These are phyloP conservation scores for Ilyonectria mors-panacis DNA, from an alignment of 2,329 filamentous ascomycete genomes.

Conservation along the genomic window DNA sequence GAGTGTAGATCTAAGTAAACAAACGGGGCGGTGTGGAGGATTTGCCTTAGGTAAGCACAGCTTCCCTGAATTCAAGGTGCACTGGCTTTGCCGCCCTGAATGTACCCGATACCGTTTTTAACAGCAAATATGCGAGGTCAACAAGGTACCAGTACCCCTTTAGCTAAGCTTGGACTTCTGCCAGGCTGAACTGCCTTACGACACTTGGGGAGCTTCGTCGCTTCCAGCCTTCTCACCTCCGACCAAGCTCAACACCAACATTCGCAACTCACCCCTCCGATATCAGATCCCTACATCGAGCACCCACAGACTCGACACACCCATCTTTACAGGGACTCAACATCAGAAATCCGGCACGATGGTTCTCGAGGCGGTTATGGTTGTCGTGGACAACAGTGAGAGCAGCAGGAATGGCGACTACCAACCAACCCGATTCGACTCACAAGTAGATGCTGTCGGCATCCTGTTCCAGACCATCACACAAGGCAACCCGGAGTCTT, in stretches of 20 bases:
- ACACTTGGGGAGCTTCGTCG: conserved; percentile 48
- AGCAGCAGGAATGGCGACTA: conserved; percentile 96
- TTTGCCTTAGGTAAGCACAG: conserved; percentile 47
- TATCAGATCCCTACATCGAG: conserved; percentile 16
- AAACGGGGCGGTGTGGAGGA: conserved; percentile 36
- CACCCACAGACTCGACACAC: conserved; percentile 10
- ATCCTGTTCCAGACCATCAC: conserved; percentile 97
- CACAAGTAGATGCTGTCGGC: conserved; percentile 94
- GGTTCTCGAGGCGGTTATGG: conserved; percentile 99
- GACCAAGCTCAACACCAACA: conserved; percentile 43
- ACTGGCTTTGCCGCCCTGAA: conserved; percentile 3
- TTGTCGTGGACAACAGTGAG: conserved; percentile 99
- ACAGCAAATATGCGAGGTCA: background rate
- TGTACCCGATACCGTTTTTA: conserved; percentile 37
- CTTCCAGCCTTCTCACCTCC: conserved; percentile 47
- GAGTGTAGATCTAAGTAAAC: conserved; percentile 47
- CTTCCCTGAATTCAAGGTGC: conserved; percentile 41
- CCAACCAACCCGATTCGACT: conserved; percentile 94
- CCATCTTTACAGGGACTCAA: conserved; percentile 24
- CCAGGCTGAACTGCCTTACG: conserved; percentile 66
- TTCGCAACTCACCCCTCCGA: conserved; percentile 13
- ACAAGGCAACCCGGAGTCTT: conserved; percentile 95
- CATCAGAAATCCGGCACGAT: conserved; percentile 73
- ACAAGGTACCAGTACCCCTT: conserved; percentile 44
- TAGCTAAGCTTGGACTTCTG: conserved; percentile 40